These are phyloP conservation scores for Boletus fagicola DNA, from an alignment of 768 basidiomycete genomes.

Conservation along the genomic window DNA sequence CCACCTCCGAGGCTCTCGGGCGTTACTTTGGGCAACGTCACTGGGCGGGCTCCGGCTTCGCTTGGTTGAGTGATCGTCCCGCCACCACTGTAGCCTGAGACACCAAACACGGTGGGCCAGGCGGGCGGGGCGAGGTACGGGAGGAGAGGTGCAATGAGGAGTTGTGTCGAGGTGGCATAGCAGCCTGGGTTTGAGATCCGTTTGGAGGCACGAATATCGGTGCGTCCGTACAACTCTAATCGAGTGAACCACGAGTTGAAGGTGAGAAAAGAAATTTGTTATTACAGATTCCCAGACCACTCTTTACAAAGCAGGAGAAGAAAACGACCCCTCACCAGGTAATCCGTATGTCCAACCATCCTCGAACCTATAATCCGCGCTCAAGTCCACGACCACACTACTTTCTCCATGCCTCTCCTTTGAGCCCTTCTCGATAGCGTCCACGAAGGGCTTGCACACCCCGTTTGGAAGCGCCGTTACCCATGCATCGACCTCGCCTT, in stretches of 20 bases:
- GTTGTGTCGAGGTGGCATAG: constrained; percentile 90
- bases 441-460: constrained; percentile 93
- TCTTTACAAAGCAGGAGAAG: constrained; percentile 27
- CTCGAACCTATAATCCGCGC: constrained; percentile 96
- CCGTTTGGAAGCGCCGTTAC: constrained; percentile 99
- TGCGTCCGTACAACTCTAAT: constrained; percentile 84
- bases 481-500: constrained; percentile 94
- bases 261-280: constrained; percentile 35
- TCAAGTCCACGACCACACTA: constrained; percentile 87
- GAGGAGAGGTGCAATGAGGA: constrained; percentile 88
- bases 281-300: constrained; percentile 35
- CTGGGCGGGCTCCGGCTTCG: constrained; percentile 62
- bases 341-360: constrained; percentile 95
- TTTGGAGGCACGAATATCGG: constrained; percentile 63
- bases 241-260: not conserved
- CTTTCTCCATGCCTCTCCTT: constrained; percentile 43
- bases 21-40: constrained; percentile 78
- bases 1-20: constrained; percentile 73
- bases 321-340: constrained; percentile 78
- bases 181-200: constrained; percentile 97
- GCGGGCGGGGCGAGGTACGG: constrained; percentile 56
- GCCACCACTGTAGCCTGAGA: constrained; percentile 94
- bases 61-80: constrained; percentile 74
- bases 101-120: constrained; percentile 83
- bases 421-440: constrained; percentile 82